Evolutionary conservation across 345 rosid species (phyloP), one percentile per base, ranked within the genome.

Genomic region (Hibiscus syriacus): DNA sequence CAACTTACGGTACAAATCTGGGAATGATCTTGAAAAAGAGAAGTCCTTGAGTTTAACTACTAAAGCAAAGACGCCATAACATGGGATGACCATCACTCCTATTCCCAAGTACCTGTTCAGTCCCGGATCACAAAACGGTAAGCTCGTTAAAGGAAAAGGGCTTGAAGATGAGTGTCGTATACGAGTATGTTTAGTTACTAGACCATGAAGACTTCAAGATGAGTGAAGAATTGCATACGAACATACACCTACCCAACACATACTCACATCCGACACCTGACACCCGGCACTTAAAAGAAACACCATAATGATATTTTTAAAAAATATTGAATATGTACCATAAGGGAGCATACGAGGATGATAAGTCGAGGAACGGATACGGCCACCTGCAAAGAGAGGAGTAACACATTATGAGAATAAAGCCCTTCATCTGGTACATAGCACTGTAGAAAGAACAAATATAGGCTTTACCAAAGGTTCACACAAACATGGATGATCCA

Each of bases 401-500:
- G 71, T 32, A 49, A 19, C 12, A 71, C 38, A 43, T 9, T 23
- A 59, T 68, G 17, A 56, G 55, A 50, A 36, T 36, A 63, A 76
- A 32, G 36, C 52, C 20, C 16, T 67, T 39, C 2, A 6, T 10
- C 36, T 25, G 0, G 54, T 4, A 72, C n/a, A 20, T 38, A 49
- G 19, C 14, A 27, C 26, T 30, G 50, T 39, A 25, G n/a, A 9
- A 39, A 38, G 13, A 11, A 69, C 12, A 57, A n/a, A 2, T 22
- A 67, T 34, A 17, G 25, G 54, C 9, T 27, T 78, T 87, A 93
- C 97, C 98, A 86, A 54, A 89, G 72, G 55, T 89, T 81, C 69
- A 85, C 76, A 76, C 84, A 84, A 70, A 89, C 93, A 74, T 92
- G 99, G 76, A 89, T 71, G 78, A 88, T 85, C 99, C 97, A 94